Evolutionary conservation across 2,329 filamentous ascomycete genomes (phyloP), one percentile per base, ranked within the genome.

Genomic region (Aphanoascus verrucosus): DNA sequence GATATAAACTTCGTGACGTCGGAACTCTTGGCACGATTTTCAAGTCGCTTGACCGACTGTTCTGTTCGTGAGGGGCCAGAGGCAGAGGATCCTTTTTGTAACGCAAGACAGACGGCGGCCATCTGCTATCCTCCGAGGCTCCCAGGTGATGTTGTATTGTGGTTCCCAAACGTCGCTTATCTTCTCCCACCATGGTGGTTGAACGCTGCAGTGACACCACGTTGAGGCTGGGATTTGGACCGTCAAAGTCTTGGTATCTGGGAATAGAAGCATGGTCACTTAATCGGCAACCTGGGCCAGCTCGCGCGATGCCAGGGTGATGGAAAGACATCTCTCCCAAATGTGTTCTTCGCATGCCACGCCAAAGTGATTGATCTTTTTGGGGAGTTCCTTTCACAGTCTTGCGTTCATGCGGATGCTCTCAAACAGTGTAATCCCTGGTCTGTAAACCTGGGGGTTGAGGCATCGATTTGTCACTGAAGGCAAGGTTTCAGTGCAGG

Each of bases 111-210:
- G 23, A 37, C 48, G 43, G 40, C 49, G 49, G 34, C 23, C 23
- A 43, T 31, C 28, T 41, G 47, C 23, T 41, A 20, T 49, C 20
- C 23, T 19, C 47, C 17, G 3, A 17, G n/a, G 8, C 23, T 28
- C 23, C 3, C 23, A 28, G 7, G 23, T 7, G 23, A 28, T 28
- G 23, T 28, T 28, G 23, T 11, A 47, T 47, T 5, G 17, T 17
- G 48, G 19, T 43, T 50, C 31, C 17, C 32, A 40, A 15, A 17
- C 31, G 28, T 52, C 41, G 49, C 41, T 52, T 52, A 45, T 34
- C 49, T 45, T 45, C 41, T 52, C 49, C 49, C 49, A 45, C 49
- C 49, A n/a, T 44, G 49, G 42, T 45, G 49, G 49, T 52, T 52
- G 49, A 52, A 44, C 19, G 32, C 31, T 52, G 49, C 40, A 44